These are phyloP conservation scores for Globisporangium paroecandrum DNA, from an alignment of 352 stramenopile genomes.

Conservation along the genomic window DNA sequence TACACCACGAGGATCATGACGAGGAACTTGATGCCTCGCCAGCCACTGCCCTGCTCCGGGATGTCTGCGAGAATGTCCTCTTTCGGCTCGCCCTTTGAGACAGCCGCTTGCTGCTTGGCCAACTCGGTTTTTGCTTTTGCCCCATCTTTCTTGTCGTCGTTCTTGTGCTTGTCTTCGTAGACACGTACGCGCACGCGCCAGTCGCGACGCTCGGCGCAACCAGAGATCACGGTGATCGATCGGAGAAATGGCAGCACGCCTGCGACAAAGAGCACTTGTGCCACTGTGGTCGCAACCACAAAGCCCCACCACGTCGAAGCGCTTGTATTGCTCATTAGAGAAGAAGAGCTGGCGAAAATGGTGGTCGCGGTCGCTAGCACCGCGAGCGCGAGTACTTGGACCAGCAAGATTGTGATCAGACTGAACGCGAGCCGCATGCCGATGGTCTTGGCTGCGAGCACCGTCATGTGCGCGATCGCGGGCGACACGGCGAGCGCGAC, in stretches of 20 bases:
- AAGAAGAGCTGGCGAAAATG: background rate
- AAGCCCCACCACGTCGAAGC: constrained; percentile 26
- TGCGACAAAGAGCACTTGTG: constrained; percentile 25
- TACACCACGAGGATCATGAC: constrained; percentile 57
- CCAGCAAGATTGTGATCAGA: constrained; percentile 30
- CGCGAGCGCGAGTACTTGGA: constrained; percentile 29
- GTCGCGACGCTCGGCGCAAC: constrained; percentile 34
- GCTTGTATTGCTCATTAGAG: background rate
- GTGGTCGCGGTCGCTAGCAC: constrained; percentile 19
- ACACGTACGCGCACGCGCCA: constrained; percentile 34
- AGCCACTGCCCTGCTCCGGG: constrained; percentile 36
- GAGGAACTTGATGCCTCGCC: constrained; percentile 56
- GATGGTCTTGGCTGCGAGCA: constrained; percentile 41
- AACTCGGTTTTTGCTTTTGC: background rate
- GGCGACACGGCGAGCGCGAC: constrained; percentile 69
- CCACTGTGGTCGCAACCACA: constrained; percentile 20
- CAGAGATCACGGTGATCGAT: constrained; percentile 31
- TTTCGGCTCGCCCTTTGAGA: background rate
- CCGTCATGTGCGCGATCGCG: constrained; percentile 55
- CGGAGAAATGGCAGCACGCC: constrained; percentile 26
- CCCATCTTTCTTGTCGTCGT: constrained; percentile 19
- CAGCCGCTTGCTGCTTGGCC: background rate
- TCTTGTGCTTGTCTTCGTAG: constrained; percentile 30
- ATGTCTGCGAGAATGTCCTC: constrained; percentile 10
- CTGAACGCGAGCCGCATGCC: constrained; percentile 68